Evolutionary conservation across 129 eudicot species (phyloP), one percentile per base, ranked within the genome.

Genomic region (Centella asiatica): DNA sequence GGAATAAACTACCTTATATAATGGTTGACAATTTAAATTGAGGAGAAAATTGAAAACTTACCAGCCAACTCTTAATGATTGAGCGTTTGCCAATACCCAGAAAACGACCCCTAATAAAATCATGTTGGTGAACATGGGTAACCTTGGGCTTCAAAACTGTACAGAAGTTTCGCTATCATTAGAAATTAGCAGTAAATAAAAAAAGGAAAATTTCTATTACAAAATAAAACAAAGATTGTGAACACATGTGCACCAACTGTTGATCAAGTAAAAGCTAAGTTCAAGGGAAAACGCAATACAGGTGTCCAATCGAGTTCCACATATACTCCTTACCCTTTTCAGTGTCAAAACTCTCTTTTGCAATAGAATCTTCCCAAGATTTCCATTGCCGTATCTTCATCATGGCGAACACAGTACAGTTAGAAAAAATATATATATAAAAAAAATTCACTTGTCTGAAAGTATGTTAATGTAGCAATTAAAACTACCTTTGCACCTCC

Each of bases 371-470:
- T 68, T 87, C 98, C 98, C 96, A 92, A 12, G 74, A 69, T 77
- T 92, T 92, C 98, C 96, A 92, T 71, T 75, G 90, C 19, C 88
- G 80, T 69, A 87, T 92, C 98, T 87, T 72, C 49, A 51, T 49
- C 59, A 52, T 34, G 13, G 45, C 20, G 31, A 22, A 25, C 25
- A 69, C 31, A 66, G 5, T 34, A 49, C 9, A 17, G 18, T 6
- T 36, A 31, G 10, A 31, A 15, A 5, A 12, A 12, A 11, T 45
- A 8, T n/a, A 12, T 22, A 32, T 64, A 11, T n/a, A 11, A 33
- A 12, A 34, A 24, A 1, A 20, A 12, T 33, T 29, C 9, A 5
- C n/a, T 3, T 15, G 19, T 26, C 31, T 0, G 6, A 48, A 29
- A 57, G 42, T 14, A 33, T 39, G 18, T 0, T 29, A 39, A 33